phyloP scores from a whole-genome alignment of 169 alveolate species.

The Blepharisma undulans region DNA sequence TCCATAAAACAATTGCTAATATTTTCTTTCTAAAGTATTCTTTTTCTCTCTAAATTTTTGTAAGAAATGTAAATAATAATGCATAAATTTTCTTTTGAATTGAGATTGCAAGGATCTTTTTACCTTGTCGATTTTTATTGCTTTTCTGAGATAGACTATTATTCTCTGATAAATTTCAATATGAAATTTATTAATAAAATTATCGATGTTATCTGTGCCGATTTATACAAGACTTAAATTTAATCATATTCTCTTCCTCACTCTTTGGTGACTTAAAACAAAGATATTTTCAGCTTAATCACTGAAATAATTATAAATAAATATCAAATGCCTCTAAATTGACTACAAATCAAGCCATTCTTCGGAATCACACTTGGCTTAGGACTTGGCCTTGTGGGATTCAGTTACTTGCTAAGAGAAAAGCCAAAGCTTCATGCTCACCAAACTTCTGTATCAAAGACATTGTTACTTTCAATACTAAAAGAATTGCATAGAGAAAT shows the following conservation, averaged over 20 bases:
- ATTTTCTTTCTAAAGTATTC: too few species aligned
- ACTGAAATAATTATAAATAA: too few species aligned
- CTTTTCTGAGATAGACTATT: too few species aligned
- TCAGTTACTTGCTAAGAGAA: neutral
- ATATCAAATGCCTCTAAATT: neutral
- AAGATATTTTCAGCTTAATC: neutral
- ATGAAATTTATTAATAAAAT: neutral
- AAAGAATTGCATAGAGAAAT: constrained; percentile 26
- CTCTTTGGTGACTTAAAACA: neutral
- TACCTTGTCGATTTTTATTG: too few species aligned
- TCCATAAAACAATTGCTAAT: neutral
- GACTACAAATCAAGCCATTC: neutral
- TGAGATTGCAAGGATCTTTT: too few species aligned
- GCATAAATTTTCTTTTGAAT: too few species aligned
- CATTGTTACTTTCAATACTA: neutral
- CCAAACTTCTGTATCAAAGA: neutral
- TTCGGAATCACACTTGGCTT: neutral
- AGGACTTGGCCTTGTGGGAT: neutral
- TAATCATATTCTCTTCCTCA: neutral
- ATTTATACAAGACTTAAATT: neutral
- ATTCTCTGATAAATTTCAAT: neutral
- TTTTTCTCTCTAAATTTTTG: too few species aligned
- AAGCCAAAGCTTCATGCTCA: neutral
- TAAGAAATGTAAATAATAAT: too few species aligned
- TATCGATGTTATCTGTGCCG: neutral